These are phyloP conservation scores for Phyllostachys edulis DNA, from an alignment of 176 grass and related monocot genomes.

Conservation along the genomic window DNA sequence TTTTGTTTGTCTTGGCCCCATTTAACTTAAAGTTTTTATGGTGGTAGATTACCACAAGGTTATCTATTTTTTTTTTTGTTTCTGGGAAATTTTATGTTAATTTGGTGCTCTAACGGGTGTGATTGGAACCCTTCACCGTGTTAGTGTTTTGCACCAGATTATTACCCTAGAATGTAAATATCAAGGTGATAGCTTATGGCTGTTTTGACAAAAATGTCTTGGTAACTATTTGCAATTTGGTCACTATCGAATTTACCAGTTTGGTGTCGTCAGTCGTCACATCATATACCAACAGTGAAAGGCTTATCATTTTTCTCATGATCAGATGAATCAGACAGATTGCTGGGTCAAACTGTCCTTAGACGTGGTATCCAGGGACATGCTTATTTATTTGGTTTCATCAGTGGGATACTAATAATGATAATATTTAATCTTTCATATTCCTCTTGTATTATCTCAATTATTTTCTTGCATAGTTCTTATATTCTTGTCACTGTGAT, in stretches of 20 bases:
- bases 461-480: not conserved
- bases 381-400: conserved; percentile 3
- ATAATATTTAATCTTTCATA: not conserved
- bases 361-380: not conserved
- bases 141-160: not conserved
- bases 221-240: not conserved
- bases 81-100: not conserved
- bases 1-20: no score
- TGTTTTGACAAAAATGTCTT: not conserved
- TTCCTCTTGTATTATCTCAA: not conserved
- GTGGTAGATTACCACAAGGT: not conserved
- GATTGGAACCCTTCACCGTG: not conserved
- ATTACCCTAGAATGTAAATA: not conserved
- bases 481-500: conserved; percentile 7
- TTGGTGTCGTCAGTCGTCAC: not conserved
- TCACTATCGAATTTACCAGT: not conserved
- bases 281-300: not conserved
- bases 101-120: not conserved
- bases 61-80: not conserved
- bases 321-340: not conserved
- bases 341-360: not conserved
- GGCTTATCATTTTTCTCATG: not conserved
- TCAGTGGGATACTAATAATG: not conserved
- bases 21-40: not conserved
- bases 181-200: not conserved